A percentile compares a stretch with the other conserved stretches of the same genome.
These are phyloP conservation scores for Penicillium glabrum DNA, from an alignment of 2,329 filamentous ascomycete species.

Conservation along the genomic window DNA sequence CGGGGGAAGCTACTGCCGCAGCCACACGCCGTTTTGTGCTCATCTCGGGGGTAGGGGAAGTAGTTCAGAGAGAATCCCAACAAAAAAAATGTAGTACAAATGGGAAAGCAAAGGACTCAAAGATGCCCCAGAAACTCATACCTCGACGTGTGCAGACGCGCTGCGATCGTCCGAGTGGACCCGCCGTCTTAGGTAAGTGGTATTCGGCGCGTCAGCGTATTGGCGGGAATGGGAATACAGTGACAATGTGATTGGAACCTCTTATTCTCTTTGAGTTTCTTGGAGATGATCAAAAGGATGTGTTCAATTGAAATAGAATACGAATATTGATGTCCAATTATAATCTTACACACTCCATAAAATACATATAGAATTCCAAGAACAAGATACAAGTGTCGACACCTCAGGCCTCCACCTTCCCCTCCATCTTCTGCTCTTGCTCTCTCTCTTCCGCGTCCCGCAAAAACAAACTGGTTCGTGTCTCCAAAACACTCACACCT, in stretches of 20 bases:
- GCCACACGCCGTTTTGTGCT: slow-evolving; percentile 58
- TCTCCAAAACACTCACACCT: slow-evolving; percentile 1
- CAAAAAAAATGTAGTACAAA: not conserved
- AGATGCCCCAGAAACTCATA: slow-evolving; percentile 6
- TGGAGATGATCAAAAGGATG: not conserved
- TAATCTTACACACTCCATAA: not conserved
- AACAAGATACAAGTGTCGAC: not conserved
- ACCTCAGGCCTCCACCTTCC: slow-evolving; percentile 15
- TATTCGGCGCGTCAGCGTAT: not conserved
- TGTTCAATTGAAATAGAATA: not conserved
- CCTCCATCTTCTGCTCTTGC: slow-evolving; percentile 6
- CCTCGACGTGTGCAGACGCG: slow-evolving; percentile 20
- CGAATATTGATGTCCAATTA: not conserved
- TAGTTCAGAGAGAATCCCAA: not conserved
- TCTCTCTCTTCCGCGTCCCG: slow-evolving; percentile 22
- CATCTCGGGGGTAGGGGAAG: slow-evolving; percentile 22
- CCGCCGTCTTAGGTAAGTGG: slow-evolving; percentile 14
- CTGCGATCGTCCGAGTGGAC: slow-evolving; percentile 13
- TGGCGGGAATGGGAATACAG: not conserved
- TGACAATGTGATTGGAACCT: not conserved
- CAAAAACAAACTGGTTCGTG: slow-evolving; percentile 17
- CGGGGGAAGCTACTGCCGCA: slow-evolving; percentile 45
- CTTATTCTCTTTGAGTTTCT: not conserved
- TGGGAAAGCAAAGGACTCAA: not conserved
- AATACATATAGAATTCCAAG: not conserved